Evolutionary conservation across 1,284 basidiomycete genomes (phyloP), one percentile per base, ranked within the genome.

Genomic region (Ustilago esculenta): DNA sequence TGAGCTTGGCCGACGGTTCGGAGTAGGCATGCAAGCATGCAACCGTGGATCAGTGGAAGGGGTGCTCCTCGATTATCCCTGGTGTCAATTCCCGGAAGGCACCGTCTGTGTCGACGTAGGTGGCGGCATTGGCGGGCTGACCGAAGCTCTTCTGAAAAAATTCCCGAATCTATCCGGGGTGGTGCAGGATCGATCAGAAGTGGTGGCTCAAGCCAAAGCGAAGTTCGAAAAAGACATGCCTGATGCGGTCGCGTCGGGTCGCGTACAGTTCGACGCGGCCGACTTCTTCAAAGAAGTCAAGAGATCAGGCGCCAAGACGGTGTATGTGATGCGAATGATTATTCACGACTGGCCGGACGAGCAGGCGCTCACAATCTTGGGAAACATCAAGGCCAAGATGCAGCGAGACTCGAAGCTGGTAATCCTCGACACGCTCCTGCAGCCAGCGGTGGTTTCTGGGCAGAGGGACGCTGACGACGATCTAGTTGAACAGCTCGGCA

Each of bases 261-360:
- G 63, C 30, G 44, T 66, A n/a, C 46, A 36, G 15, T 65, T 65
- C 37, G 48, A 45, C 12, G 33, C 41, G 1, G 44, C 25, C 25
- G 49, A 65, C 40, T 65, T 58, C 25, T 58, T 65, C 61, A 10
- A 66, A 21, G 42, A 50, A 25, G 23, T 61, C n/a, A 25, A 27
- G 18, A 23, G 20, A 2, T 18, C 42, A 5, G 52, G 53, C 2
- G 17, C 35, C 1, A 54, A 63, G 20, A 53, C 32, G 40, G 41
- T 63, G 2, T 68, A 53, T 25, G n/a, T 68, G 48, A 42, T 63
- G 58, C 50, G 65, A 5, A 41, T 40, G 36, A 53, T 68, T 33
- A 36, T 68, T 4, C 58, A 61, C 34, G 65, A 63, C 30, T 57
- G 60, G 53, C 39, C 45, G 1, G 48, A 68, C 25, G 27, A 30